A percentile compares a stretch with the other conserved stretches of the same genome.
Conservation (phyloP, 1,284 basidiomycete species). For the Austroboletus niveus region DNA sequence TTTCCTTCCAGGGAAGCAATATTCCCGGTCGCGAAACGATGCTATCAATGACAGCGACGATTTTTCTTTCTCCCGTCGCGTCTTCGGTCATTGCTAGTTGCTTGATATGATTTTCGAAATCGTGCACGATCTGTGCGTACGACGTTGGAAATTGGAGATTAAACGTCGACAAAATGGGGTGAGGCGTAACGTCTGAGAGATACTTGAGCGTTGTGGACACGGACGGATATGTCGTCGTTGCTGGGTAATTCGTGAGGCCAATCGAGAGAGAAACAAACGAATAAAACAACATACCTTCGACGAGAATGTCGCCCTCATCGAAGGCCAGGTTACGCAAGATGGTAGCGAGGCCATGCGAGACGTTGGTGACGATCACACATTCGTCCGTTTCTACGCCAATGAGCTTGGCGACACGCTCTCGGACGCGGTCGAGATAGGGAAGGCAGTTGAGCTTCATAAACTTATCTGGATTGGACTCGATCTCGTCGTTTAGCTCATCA, state of each 20-base stretch:
- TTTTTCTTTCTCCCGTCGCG: slow-evolving; percentile 40
- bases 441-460: slow-evolving; percentile 52
- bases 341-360: slow-evolving; percentile 66
- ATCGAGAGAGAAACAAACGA: neutral
- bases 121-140: slow-evolving; percentile 54
- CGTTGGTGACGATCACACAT: slow-evolving; percentile 65
- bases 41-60: slow-evolving; percentile 74
- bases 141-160: slow-evolving; percentile 62
- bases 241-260: slow-evolving; percentile 33
- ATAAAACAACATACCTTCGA: slow-evolving; percentile 31
- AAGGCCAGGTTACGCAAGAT: slow-evolving; percentile 60
- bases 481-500: slow-evolving; percentile 42
- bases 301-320: slow-evolving; percentile 45
- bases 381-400: slow-evolving; percentile 62
- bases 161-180: slow-evolving; percentile 53
- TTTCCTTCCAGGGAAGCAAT: slow-evolving; percentile 75
- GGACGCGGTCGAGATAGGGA: slow-evolving; percentile 34
- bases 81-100: slow-evolving; percentile 12
- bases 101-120: slow-evolving; percentile 48
- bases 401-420: slow-evolving; percentile 55
- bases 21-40: slow-evolving; percentile 74
- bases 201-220: slow-evolving; percentile 57
- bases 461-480: slow-evolving; percentile 63
- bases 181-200: slow-evolving; percentile 55
- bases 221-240: slow-evolving; percentile 66